Conservation (phyloP, 2,329 filamentous ascomycete genomes). For the Fusarium multiceps region DNA sequence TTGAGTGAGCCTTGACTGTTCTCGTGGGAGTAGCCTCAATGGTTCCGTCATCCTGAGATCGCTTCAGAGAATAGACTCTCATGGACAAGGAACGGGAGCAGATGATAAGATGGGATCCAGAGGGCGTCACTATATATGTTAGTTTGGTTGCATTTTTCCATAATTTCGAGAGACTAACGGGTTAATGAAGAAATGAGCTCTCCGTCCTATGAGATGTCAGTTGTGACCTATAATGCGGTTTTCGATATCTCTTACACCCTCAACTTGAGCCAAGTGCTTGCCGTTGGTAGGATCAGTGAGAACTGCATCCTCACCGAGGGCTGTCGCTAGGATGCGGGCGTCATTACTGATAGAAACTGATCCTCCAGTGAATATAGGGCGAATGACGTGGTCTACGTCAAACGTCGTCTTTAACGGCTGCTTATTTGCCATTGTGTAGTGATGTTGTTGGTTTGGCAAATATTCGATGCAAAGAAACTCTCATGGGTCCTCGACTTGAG, state of each 20-base stretch:
- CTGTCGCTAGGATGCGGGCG: conserved; percentile 85
- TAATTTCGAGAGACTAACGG: conserved; percentile 54
- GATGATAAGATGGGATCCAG: conserved; percentile 85
- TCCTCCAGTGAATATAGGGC: conserved; percentile 94
- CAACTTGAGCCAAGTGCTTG: conserved; percentile 83
- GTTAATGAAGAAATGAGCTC: conserved; percentile 82
- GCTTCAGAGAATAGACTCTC: conserved; percentile 83
- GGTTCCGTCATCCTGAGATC: conserved; percentile 65
- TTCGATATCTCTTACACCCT: conserved; percentile 71
- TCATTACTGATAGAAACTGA: conserved; percentile 84
- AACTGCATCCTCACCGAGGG: conserved; percentile 90
- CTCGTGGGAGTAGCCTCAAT: conserved; percentile 77
- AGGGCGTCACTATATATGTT: conserved; percentile 76
- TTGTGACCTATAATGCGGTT: background rate
- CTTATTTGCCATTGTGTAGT: conserved; percentile 65
- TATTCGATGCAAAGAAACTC: conserved; percentile 36
- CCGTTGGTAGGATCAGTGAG: conserved; percentile 88
- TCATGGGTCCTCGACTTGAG: conserved; percentile 34
- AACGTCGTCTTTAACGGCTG: conserved; percentile 86
- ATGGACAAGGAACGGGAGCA: conserved; percentile 97
- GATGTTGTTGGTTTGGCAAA: conserved; percentile 28
- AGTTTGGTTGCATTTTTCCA: conserved; percentile 21
- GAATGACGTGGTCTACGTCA: conserved; percentile 82
- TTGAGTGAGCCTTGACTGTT: conserved; percentile 88
- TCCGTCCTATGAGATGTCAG: conserved; percentile 69